Evolutionary conservation across 257 asterid species (phyloP), one percentile per base, ranked within the genome.

Genomic region (Solanum arcanum): DNA sequence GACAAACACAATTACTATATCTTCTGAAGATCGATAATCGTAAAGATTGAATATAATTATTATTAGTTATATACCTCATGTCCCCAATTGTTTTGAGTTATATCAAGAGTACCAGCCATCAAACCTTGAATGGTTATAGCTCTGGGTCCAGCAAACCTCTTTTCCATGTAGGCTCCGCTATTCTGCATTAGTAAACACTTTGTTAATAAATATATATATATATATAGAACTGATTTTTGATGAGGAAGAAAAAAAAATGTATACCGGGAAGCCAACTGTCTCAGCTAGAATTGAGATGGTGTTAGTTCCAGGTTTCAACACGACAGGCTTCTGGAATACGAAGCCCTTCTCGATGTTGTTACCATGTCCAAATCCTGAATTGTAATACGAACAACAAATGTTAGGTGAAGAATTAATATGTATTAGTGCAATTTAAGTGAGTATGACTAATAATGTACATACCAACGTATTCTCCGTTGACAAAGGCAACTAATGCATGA

Each of bases 81-180:
- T 37, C 91, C 93, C 98, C 98, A 95, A 27, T 86, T 20, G 87
- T 93, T 94, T 29, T 9, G 59, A 46, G 95, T 92, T 86, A 95
- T 72, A 90, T 95, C 98, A 12, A 95, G 94, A 70, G 92, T 95
- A 83, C 98, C 98, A 69, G 93, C 75, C 98, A 94, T 94, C 80
- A 94, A 80, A 33, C 98, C 98, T 72, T 94, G 94, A 77, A 95
- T 68, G 14, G 92, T 90, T 42, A 95, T 29, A 10, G 88, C 92
- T 90, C 91, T 72, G 1, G 96, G 96, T 72, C 98, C 98, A 11
- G 98, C 98, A 86, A 90, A 94, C 83, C 98, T 91, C 89, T 68
- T 95, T 91, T 95, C 98, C 98, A 95, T 95, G 88, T 88, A 93
- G 20, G 98, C 97, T 82, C 98, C 98, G 77, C 98, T 95, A 86